Conservation (phyloP, 2,329 filamentous ascomycete genomes). For the Fusarium sp. region DNA sequence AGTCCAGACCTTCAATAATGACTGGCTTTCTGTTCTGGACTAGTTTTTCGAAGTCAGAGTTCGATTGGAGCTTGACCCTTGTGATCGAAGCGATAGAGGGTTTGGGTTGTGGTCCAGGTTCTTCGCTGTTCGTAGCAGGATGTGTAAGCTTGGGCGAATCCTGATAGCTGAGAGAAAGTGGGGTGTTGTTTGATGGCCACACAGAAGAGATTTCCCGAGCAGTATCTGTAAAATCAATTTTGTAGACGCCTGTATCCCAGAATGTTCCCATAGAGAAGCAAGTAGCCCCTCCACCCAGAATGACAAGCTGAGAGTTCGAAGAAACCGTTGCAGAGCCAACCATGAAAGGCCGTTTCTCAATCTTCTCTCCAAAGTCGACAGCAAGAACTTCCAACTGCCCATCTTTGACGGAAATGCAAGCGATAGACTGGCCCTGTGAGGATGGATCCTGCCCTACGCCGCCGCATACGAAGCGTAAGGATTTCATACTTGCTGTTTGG, state of each 20-base stretch:
- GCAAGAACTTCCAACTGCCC: constrained; percentile 13
- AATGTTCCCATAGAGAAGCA: constrained; percentile 92
- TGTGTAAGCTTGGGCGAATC: constrained; percentile 46
- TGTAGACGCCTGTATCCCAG: constrained; percentile 75
- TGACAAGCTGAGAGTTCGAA: constrained; percentile 63
- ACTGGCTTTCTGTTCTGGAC: constrained; percentile 64
- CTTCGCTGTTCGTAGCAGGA: constrained; percentile 6
- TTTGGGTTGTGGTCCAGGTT: neutral
- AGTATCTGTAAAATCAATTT: constrained; percentile 45
- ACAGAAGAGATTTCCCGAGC: neutral
- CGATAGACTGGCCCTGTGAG: constrained; percentile 45
- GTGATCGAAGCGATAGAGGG: constrained; percentile 55
- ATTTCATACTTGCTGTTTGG: constrained; percentile 37
- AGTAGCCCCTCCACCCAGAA: constrained; percentile 84
- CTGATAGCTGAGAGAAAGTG: constrained; percentile 30
- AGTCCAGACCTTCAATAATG: constrained; percentile 71
- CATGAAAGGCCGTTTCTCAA: constrained; percentile 66
- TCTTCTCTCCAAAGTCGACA: constrained; percentile 1
- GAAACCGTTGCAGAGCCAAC: constrained; percentile 72
- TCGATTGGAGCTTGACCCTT: constrained; percentile 62
- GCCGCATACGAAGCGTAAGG: constrained; percentile 46
- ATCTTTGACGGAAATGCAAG: constrained; percentile 46
- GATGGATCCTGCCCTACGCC: constrained; percentile 46
- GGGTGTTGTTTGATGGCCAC: neutral
- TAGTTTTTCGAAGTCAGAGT: constrained; percentile 69